phyloP scores from a whole-genome alignment of 2,329 filamentous ascomycete genomes.

The Parasarocladium wereldwijsianum region DNA sequence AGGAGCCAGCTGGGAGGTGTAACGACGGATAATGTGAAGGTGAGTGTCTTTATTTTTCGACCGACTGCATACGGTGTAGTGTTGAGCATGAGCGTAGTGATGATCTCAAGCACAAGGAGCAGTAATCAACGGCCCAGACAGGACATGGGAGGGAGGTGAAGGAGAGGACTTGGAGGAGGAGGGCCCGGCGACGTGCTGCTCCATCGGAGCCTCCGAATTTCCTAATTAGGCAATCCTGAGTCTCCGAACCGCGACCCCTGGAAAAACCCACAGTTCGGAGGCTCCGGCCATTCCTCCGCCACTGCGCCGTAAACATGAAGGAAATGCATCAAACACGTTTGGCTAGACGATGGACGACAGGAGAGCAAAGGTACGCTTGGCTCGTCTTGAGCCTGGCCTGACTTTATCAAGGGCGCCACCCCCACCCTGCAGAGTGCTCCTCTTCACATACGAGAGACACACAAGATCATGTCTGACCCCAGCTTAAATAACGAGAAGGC shows the following conservation, averaged over 20 bases:
- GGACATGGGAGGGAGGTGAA: not conserved
- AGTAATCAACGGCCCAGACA: not conserved
- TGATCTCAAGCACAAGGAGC: not conserved
- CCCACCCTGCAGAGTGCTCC: not conserved
- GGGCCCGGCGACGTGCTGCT: slow-evolving; percentile 1
- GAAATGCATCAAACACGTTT: not conserved
- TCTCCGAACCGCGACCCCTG: slow-evolving; percentile 1
- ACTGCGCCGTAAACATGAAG: not conserved
- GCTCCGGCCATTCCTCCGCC: not conserved
- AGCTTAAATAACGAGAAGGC: not conserved
- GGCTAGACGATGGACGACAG: not conserved
- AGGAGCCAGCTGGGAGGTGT: no score
- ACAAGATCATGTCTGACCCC: not conserved
- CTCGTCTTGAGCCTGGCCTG: no score
- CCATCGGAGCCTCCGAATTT: slow-evolving; percentile 6
- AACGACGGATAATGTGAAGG: no score
- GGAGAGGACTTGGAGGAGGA: no score
- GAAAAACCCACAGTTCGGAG: not conserved
- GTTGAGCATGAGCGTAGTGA: not conserved
- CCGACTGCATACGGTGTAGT: no score
- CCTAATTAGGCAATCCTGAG: slow-evolving; percentile 6
- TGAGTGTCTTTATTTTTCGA: no score
- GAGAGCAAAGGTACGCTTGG: not conserved
- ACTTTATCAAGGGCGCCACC: not conserved
- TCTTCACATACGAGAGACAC: not conserved